Conservation (phyloP, 768 basidiomycete genomes). For the Austroboletus festivus region DNA sequence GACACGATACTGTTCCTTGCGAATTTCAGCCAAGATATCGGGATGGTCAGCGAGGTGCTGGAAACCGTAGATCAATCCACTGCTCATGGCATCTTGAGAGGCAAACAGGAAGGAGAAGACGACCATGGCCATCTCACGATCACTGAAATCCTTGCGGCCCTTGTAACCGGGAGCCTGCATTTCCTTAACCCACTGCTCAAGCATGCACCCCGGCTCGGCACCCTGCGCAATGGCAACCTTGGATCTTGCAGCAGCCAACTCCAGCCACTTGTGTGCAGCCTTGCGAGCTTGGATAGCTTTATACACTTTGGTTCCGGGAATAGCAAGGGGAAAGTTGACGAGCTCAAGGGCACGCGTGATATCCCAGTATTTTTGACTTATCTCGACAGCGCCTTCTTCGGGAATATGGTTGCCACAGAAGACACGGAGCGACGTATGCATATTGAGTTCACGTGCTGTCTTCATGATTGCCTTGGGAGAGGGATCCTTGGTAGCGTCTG, state of each 20-base stretch:
- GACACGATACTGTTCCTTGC: constrained; percentile 85
- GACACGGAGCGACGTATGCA: constrained; percentile 94
- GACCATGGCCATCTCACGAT: constrained; percentile 96
- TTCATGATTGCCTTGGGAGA: constrained; percentile 72
- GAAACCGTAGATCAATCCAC: constrained; percentile 92
- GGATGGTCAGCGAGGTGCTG: constrained; percentile 95
- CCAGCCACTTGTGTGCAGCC: constrained; percentile 74
- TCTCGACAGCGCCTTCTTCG: constrained; percentile 71
- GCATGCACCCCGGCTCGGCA: constrained; percentile 79
- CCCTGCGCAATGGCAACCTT: constrained; percentile 82
- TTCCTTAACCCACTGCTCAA: constrained; percentile 87
- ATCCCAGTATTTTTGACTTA: constrained; percentile 92
- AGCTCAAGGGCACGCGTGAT: constrained; percentile 95
- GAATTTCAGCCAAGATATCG: constrained; percentile 81
- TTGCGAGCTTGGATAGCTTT: constrained; percentile 91
- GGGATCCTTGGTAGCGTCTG: constrained; percentile 45
- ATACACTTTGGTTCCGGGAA: constrained; percentile 96
- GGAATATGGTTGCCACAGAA: constrained; percentile 93
- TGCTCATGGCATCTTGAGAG: constrained; percentile 97
- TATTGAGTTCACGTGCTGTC: constrained; percentile 90
- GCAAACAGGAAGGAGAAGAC: constrained; percentile 96
- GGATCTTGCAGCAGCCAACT: constrained; percentile 71
- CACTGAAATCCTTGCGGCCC: constrained; percentile 82
- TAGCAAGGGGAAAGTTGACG: constrained; percentile 95
- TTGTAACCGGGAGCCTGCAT: constrained; percentile 65